Evolutionary conservation across 1,284 basidiomycete species (phyloP), one percentile per base, ranked within the genome.

Genomic region (Bothia castanella): DNA sequence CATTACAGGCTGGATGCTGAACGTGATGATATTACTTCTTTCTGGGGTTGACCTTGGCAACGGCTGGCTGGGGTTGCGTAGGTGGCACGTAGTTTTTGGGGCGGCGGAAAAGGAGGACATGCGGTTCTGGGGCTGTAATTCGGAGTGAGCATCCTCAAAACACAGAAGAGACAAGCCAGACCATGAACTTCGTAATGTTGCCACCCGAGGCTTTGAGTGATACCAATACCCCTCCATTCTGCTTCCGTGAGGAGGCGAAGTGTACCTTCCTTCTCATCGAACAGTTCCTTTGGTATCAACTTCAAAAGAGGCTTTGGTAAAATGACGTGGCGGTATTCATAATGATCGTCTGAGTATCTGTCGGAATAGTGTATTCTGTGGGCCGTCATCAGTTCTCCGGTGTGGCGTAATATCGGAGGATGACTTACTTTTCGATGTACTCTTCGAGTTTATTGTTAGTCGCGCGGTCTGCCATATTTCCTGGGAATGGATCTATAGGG

Each of bases 141-240:
- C 29, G 21, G 19, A 36, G 46, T 66, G 35, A 60, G 53, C 32
- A 47, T n/a, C 20, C 11, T 41, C 5, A 41, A 36, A 8, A 19
- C 30, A 13, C 21, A 7, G 9, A 42, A 35, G 45, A 21, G 21
- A 29, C 9, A 43, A 32, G 20, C 71, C 85, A 63, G 61, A 93
- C 92, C 90, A 66, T 97, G 95, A 34, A 97, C 92, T 74, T 96
- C 95, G 62, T 97, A 97, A 64, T 97, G 94, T 67, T 94, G 90
- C 95, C 95, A 98, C 11, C 95, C 95, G 43, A 96, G 74, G 69
- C 91, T 94, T 71, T 97, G 95, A 29, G 89, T 92, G 63, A 97
- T 97, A 12, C 95, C 95, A 53, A 98, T 94, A 1, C 90, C 89
- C 65, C 95, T 79, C 95, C 95, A 98, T 71, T 98, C 95, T 37